A percentile compares a stretch with the other conserved stretches of the same genome.
Evolutionary conservation across 352 stramenopile species (phyloP).

Genomic region (Phytophthora citricola): DNA sequence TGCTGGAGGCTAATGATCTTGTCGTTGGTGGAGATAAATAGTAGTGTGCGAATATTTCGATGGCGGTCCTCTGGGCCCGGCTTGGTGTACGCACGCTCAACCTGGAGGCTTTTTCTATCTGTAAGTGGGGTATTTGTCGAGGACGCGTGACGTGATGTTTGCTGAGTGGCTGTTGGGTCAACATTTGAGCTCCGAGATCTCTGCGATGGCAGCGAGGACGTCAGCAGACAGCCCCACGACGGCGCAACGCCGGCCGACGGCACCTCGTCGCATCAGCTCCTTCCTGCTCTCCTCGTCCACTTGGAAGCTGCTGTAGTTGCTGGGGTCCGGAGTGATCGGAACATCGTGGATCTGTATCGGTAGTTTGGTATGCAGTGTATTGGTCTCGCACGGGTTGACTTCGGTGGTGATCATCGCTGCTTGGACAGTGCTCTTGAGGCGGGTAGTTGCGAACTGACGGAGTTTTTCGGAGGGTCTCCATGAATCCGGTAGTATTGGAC

Average conservation of each 20-base stretch:
- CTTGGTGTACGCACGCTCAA: neutral
- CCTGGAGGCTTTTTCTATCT: conserved; percentile 8
- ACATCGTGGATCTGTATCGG: conserved; percentile 13
- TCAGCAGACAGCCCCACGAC: conserved; percentile 31
- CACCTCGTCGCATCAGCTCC: conserved; percentile 37
- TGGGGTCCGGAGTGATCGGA: neutral
- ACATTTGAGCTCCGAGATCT: conserved; percentile 30
- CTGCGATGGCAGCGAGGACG: conserved; percentile 26
- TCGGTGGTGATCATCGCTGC: conserved; percentile 31
- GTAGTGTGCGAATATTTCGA: conserved; percentile 18
- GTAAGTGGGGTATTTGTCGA: neutral
- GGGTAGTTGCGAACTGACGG: conserved; percentile 24
- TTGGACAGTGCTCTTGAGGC: neutral
- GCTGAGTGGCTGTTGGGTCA: conserved; percentile 3
- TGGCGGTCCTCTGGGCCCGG: neutral
- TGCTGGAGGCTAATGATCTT: neutral
- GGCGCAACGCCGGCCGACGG: conserved; percentile 44
- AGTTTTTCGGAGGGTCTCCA: too few species aligned
- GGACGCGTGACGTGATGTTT: neutral
- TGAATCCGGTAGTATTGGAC: too few species aligned
- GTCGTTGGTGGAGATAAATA: conserved; percentile 25
- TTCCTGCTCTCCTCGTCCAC: conserved; percentile 33
- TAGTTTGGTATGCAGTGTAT: conserved; percentile 26
- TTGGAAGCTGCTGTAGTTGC: conserved; percentile 13
- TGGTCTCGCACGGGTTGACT: conserved; percentile 25